Conservation (phyloP, 2,329 filamentous ascomycete genomes). For the Paecilomyces sp. region DNA sequence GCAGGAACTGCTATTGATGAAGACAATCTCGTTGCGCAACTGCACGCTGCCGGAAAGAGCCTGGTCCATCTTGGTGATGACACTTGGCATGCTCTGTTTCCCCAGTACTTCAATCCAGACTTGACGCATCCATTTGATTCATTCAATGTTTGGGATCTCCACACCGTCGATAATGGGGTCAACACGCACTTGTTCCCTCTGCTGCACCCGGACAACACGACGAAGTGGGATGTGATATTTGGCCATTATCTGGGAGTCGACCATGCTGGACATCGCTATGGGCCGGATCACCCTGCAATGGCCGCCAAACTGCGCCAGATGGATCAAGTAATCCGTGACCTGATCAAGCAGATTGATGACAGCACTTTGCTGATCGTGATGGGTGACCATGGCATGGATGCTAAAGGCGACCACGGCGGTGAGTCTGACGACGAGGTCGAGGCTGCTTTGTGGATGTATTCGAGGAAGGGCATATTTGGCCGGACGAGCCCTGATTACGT, state of each 20-base stretch:
- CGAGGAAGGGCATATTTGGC: slow-evolving; percentile 77
- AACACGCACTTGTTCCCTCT: slow-evolving; percentile 78
- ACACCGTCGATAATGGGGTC: slow-evolving; percentile 94
- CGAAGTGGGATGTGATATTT: slow-evolving; percentile 87
- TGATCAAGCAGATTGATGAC: slow-evolving; percentile 69
- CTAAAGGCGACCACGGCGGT: slow-evolving; percentile 95
- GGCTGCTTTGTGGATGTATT: slow-evolving; percentile 97
- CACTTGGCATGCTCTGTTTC: slow-evolving; percentile 91
- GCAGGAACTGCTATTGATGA: slow-evolving; percentile 93
- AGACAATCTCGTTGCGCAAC: slow-evolving; percentile 66
- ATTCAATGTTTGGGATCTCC: slow-evolving; percentile 96
- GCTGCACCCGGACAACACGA: slow-evolving; percentile 56
- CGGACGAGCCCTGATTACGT: slow-evolving; percentile 56
- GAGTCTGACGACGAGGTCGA: slow-evolving; percentile 95
- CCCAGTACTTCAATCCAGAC: slow-evolving; percentile 81
- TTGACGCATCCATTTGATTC: slow-evolving; percentile 89
- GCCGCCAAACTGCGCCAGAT: slow-evolving; percentile 84
- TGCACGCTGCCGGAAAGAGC: slow-evolving; percentile 60
- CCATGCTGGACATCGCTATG: slow-evolving; percentile 93
- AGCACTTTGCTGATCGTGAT: slow-evolving; percentile 86
- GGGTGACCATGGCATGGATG: slow-evolving; percentile 99
- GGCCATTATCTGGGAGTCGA: slow-evolving; percentile 93
- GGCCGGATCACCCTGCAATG: slow-evolving; percentile 89
- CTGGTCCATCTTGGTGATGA: slow-evolving; percentile 96
- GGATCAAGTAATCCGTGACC: slow-evolving; percentile 67